Evolutionary conservation across 805 yeast genomes (phyloP), one percentile per base, ranked within the genome.

Genomic region (Myxozyma monticola): DNA sequence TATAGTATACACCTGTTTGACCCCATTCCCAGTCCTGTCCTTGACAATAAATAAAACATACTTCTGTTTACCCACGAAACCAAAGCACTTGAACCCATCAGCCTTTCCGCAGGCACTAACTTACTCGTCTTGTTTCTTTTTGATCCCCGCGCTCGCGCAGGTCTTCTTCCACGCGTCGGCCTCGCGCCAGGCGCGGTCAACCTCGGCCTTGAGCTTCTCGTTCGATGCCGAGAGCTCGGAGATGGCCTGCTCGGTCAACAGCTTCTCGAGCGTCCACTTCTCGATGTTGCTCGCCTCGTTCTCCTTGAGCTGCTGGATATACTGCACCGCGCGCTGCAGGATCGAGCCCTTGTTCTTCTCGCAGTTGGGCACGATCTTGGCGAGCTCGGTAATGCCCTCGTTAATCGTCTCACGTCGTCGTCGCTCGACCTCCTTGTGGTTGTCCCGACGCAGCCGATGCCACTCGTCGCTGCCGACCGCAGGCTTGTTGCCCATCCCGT

Each of bases 381-480:
- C 85, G 60, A 90, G 75, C 60, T 83, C 87, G 62, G 80, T 81
- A 64, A 90, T 88, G n/a, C 96, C 96, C 36, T 76, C 72, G 69
- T 88, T 90, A 65, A 90, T 90, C 40, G 83, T 79, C 66, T 89
- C 96, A 64, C 97, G 80, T 69, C 97, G 80, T 61, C 96, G 81
- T 65, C 96, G 78, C 71, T 90, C 97, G 20, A 90, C 97, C 70
- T 90, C 96, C 70, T 89, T 90, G 73, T 93, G 99, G 69, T 88
- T 90, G 62, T 87, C 87, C 63, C 85, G 83, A 62, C 96, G 81
- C 65, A 81, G 80, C 54, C 76, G 77, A 65, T 84, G 88, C 91
- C 93, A 86, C 66, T 85, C 95, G 38, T 83, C 88, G 26, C 84
- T 69, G n/a, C 93, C 93, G 38, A 83, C 84, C 9, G 71, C 65